phyloP scores from a whole-genome alignment of 495 filamentous ascomycete species.

The Staphylotrichum tortipilum region DNA sequence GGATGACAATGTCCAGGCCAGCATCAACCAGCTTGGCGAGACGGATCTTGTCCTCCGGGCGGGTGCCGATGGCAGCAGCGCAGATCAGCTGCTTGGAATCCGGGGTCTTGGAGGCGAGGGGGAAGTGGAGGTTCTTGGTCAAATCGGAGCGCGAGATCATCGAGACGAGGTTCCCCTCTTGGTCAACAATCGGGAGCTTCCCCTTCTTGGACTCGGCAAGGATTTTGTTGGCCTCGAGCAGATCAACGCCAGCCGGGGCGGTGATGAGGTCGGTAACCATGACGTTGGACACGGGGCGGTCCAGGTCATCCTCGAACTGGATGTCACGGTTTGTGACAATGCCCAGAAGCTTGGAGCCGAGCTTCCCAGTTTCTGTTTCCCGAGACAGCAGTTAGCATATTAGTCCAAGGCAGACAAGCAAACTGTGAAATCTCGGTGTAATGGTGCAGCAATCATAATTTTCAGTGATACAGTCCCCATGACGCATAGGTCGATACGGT shows the following conservation, averaged over 20 bases:
- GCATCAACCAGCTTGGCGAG: slow-evolving; percentile 87
- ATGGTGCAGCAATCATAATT: slow-evolving; percentile 31
- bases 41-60: slow-evolving; percentile 79
- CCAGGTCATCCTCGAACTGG: slow-evolving; percentile 74
- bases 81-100: slow-evolving; percentile 96
- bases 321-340: slow-evolving; percentile 98
- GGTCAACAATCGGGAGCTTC: slow-evolving; percentile 94
- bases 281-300: slow-evolving; percentile 71
- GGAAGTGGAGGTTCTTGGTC: slow-evolving; percentile 98
- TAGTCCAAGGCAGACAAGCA: slow-evolving; percentile 9
- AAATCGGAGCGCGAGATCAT: slow-evolving; percentile 94
- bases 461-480: slow-evolving; percentile 58
- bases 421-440: slow-evolving; percentile 7
- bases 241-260: slow-evolving; percentile 72
- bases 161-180: slow-evolving; percentile 76
- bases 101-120: slow-evolving; percentile 90
- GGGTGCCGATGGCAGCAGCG: slow-evolving; percentile 89
- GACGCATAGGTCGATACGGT: slow-evolving; percentile 82
- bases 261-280: slow-evolving; percentile 97
- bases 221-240: slow-evolving; percentile 85
- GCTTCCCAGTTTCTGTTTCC: slow-evolving; percentile 83
- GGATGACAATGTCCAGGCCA: slow-evolving; percentile 88
- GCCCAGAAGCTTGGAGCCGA: slow-evolving; percentile 88
- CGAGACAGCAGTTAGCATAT: slow-evolving; percentile 21
- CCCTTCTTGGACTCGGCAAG: slow-evolving; percentile 96